A percentile compares a stretch with the other conserved stretches of the same genome.
phyloP scores from a whole-genome alignment of 148 eudicot species.

The Nyssa sinensis region DNA sequence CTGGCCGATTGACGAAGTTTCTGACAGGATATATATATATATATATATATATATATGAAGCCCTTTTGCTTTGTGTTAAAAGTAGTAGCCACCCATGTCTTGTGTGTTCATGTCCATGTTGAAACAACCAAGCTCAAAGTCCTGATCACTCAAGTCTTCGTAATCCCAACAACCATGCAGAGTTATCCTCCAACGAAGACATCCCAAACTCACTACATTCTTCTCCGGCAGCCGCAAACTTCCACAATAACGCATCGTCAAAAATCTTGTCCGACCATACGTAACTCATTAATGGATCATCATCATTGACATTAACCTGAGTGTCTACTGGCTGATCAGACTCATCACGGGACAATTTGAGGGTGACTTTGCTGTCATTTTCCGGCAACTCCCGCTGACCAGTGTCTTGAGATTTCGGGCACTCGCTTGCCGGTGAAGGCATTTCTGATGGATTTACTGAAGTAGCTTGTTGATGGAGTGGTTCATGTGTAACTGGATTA shows the following conservation, averaged over 20 bases:
- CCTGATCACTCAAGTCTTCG: too few relatives aligned
- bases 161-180: not conserved
- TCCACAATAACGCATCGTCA: not conserved
- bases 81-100: too few relatives aligned
- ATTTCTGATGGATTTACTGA: not conserved
- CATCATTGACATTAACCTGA: not conserved
- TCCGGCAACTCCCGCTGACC: too few relatives aligned
- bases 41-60: too few relatives aligned
- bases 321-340: not conserved
- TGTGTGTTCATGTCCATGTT: not conserved
- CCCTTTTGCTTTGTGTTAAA: too few relatives aligned
- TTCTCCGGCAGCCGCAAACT: not conserved
- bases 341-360: not conserved
- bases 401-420: too few relatives aligned
- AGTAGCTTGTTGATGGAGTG: not conserved
- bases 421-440: not conserved
- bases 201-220: not conserved
- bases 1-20: too few relatives aligned
- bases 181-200: not conserved
- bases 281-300: not conserved
- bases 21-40: too few relatives aligned
- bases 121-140: not conserved
- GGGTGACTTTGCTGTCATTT: too few relatives aligned
- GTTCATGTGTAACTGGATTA: not conserved
- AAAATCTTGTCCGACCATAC: not conserved